phyloP scores from a whole-genome alignment of 1,284 basidiomycete species.

The Apiotrichum domesticum region DNA sequence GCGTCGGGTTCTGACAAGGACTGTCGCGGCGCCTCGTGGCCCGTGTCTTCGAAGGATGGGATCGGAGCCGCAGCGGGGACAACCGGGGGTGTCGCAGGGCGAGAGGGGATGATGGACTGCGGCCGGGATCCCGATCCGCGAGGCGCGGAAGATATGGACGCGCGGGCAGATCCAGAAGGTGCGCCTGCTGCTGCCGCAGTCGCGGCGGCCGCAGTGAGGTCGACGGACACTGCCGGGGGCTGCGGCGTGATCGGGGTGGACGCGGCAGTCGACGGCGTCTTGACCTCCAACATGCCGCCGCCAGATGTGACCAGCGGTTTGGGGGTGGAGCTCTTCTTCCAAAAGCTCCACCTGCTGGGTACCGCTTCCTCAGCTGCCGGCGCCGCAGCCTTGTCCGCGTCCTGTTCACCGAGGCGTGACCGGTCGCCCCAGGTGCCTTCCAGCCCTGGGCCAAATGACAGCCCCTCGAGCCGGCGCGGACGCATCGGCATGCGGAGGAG shows the following conservation, averaged over 20 bases:
- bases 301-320: conserved; percentile 41
- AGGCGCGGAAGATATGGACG: background rate
- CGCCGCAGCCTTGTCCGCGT: conserved; percentile 20
- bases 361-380: conserved; percentile 7
- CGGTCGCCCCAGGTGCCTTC: conserved; percentile 33
- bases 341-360: conserved; percentile 39
- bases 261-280: conserved; percentile 15
- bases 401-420: conserved; percentile 39
- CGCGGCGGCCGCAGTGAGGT: background rate
- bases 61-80: background rate
- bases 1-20: conserved; percentile 9
- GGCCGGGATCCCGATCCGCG: background rate
- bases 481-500: conserved; percentile 27
- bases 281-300: conserved; percentile 43
- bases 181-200: background rate
- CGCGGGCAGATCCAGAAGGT: background rate
- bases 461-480: conserved; percentile 4
- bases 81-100: background rate
- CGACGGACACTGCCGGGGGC: background rate
- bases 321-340: conserved; percentile 29
- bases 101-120: background rate
- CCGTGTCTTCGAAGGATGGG: background rate
- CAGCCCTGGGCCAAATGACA: conserved; percentile 10
- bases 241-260: background rate
- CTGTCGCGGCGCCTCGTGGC: background rate